phyloP scores from a whole-genome alignment of 208 protist genomes.

The Acanthamoeba castellanii region DNA sequence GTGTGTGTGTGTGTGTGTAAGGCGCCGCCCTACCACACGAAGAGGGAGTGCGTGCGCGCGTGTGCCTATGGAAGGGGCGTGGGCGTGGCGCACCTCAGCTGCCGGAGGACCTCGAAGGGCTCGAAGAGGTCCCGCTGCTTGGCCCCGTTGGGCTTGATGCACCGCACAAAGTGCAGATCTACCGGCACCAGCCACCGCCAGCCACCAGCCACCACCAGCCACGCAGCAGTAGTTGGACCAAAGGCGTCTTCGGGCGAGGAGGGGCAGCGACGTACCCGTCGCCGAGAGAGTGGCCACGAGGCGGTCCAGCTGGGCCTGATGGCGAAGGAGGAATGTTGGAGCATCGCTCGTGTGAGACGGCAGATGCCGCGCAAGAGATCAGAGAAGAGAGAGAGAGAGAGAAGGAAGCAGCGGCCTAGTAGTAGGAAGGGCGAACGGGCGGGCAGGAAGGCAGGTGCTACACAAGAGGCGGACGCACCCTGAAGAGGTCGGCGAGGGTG shows the following conservation, averaged over 20 bases:
- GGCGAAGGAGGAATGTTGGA: not conserved
- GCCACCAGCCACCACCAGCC: too few species aligned
- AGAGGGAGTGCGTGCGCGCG: not conserved
- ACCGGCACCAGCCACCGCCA: not conserved
- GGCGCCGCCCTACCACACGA: not conserved
- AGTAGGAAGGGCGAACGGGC: too few species aligned
- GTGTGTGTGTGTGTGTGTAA: too few species aligned
- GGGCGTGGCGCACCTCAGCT: constrained; percentile 91
- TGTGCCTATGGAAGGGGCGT: not conserved
- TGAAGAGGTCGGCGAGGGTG: not conserved
- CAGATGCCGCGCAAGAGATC: too few species aligned
- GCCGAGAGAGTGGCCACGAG: constrained; percentile 92
- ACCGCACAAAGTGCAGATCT: constrained; percentile 95
- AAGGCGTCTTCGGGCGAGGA: too few species aligned
- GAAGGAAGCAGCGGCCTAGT: too few species aligned
- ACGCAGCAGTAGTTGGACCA: too few species aligned
- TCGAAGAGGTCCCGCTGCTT: constrained; percentile 92
- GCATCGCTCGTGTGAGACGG: too few species aligned
- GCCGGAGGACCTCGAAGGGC: constrained; percentile 92
- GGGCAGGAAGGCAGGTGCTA: too few species aligned
- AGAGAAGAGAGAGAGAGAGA: too few species aligned
- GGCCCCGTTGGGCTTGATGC: constrained; percentile 96
- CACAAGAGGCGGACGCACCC: not conserved
- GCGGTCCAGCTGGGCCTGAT: constrained; percentile 90
- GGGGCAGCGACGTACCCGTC: constrained; percentile 82